These are phyloP conservation scores for Schizophyllum amplum DNA, from an alignment of 1,284 basidiomycete species.

Conservation along the genomic window DNA sequence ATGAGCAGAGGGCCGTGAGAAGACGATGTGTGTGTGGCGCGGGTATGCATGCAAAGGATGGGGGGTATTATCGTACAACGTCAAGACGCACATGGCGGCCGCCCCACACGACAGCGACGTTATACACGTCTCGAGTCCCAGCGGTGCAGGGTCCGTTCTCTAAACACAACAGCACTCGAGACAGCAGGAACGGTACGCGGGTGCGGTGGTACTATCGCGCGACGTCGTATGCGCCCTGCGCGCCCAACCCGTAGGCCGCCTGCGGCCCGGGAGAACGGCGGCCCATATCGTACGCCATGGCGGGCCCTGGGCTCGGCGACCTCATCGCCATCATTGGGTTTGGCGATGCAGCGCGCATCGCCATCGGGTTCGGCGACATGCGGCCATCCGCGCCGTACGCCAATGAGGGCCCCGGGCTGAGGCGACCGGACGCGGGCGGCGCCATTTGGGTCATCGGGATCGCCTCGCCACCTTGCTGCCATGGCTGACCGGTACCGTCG, in stretches of 20 bases:
- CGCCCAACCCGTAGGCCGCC: conserved; percentile 18
- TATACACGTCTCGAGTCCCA: neutral
- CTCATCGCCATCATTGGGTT: conserved; percentile 22
- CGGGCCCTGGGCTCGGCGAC: conserved; percentile 19
- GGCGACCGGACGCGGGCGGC: conserved; percentile 19
- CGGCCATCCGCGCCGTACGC: conserved; percentile 23
- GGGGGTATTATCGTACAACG: neutral
- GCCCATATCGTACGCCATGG: conserved; percentile 16
- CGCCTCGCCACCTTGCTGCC: conserved; percentile 37
- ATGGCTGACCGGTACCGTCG: conserved; percentile 16
- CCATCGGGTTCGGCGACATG: conserved; percentile 29
- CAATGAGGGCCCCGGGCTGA: conserved; percentile 29
- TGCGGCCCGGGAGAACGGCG: conserved; percentile 22
- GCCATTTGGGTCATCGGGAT: conserved; percentile 74
- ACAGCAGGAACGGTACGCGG: neutral
- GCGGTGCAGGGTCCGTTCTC: neutral
- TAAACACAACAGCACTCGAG: neutral
- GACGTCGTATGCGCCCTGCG: neutral
- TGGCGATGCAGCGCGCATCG: neutral
- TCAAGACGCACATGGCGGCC: neutral
- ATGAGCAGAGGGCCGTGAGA: neutral
- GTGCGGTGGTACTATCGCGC: neutral
- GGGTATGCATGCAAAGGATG: neutral
- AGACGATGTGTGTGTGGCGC: neutral
- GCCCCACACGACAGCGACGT: neutral